Evolutionary conservation across 2,329 filamentous ascomycete genomes (phyloP), one percentile per base, ranked within the genome.

Genomic region (Pleoardoris graminearum): DNA sequence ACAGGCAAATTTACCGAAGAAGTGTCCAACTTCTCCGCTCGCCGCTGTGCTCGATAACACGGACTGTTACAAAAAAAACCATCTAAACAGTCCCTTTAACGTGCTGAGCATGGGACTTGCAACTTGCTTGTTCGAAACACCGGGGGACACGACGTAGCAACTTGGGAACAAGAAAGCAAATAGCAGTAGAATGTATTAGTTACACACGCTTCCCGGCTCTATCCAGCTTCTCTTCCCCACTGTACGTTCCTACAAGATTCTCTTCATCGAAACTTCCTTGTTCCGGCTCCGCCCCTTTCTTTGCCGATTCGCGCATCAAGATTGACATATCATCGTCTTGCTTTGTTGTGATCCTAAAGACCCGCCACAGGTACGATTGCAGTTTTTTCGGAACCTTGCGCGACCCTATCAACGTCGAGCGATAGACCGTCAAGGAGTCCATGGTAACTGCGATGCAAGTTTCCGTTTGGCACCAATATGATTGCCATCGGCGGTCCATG

Each of bases 391-490:
- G 43, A n/a, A 17, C 43, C 19, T 16, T 14, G 6, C 21, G 25
- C 11, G 43, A 46, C 2, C 43, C 43, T 3, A 46, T 30, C 19
- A 46, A 16, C 5, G 48, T 44, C 14, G 53, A 44, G 8, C 61
- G 58, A 36, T 62, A 61, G 3, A 59, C 60, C 3, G 60, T 61
- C 12, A 63, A 19, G 3, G 60, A 63, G 7, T 54, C 58, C 60
- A 63, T 62, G 7, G 55, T 46, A 3, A 64, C 45, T 2, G 52
- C 60, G 17, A 59, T 46, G 35, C 56, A 59, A 10, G 44, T 56
- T 35, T 64, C 60, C 12, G 54, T 36, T 2, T 58, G 54, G 29
- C 53, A 57, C 61, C 61, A 64, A 41, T 63, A 60, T 12, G 47
- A 30, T 21, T 44, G 46, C 61, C 60, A 63, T 12, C 32, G 25